Conservation (phyloP, 352 stramenopile genomes). For the Saprolegnia parasitica region DNA sequence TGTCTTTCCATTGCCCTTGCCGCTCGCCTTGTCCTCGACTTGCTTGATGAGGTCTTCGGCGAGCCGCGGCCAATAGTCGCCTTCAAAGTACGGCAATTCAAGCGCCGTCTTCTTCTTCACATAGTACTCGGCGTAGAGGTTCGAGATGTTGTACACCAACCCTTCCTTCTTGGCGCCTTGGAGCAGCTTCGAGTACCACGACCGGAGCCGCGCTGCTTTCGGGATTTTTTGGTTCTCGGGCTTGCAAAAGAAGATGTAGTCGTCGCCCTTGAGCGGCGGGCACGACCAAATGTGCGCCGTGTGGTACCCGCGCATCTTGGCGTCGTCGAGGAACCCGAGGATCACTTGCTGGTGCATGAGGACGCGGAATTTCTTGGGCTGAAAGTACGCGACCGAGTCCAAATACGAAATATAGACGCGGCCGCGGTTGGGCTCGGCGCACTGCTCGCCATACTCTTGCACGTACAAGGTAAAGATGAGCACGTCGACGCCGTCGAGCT, state of each 20-base stretch:
- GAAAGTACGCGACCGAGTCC: constrained; percentile 87
- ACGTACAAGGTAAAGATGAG: constrained; percentile 87
- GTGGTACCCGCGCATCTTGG: constrained; percentile 81
- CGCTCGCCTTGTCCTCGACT: constrained; percentile 88
- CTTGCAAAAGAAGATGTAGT: constrained; percentile 90
- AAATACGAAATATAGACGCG: constrained; percentile 87
- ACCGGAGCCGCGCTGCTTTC: constrained; percentile 74
- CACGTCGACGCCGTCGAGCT: constrained; percentile 83
- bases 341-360: constrained; percentile 88
- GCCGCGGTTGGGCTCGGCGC: constrained; percentile 65
- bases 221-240: constrained; percentile 88
- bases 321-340: constrained; percentile 82
- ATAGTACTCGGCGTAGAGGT: constrained; percentile 84
- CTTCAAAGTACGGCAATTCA: constrained; percentile 98
- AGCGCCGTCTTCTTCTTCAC: constrained; percentile 83
- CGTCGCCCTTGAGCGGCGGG: constrained; percentile 77
- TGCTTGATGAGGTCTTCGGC: constrained; percentile 99
- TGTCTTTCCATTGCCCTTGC: neutral
- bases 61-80: constrained; percentile 98
- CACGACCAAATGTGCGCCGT: constrained; percentile 89
- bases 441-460: constrained; percentile 79
- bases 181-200: constrained; percentile 85
- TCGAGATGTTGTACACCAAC: constrained; percentile 74
- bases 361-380: constrained; percentile 83
- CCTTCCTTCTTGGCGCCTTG: constrained; percentile 76